phyloP scores from a whole-genome alignment of 2,329 filamentous ascomycete species.

The Dothideomycetes sp. region DNA sequence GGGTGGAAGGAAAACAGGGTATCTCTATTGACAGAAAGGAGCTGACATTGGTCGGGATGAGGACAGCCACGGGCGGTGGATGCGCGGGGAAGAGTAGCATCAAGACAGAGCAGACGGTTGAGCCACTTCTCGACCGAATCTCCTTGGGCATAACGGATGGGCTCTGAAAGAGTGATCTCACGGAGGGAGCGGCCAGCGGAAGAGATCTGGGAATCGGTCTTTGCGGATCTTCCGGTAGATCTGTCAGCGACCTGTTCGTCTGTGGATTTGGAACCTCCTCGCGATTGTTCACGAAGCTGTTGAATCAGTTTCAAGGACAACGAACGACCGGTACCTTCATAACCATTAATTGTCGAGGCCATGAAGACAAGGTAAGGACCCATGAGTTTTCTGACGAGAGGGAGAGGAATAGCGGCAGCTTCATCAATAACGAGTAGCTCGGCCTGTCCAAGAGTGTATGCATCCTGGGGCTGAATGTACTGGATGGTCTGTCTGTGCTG shows the following conservation, averaged over 20 bases:
- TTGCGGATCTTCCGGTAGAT: slow-evolving; percentile 63
- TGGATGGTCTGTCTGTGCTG: slow-evolving; percentile 96
- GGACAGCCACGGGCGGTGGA: slow-evolving; percentile 73
- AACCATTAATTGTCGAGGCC: slow-evolving; percentile 98
- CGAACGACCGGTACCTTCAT: slow-evolving; percentile 92
- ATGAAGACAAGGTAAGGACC: slow-evolving; percentile 97
- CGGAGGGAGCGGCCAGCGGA: slow-evolving; percentile 68
- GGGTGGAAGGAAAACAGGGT: slow-evolving; percentile 97
- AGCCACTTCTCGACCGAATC: slow-evolving; percentile 94
- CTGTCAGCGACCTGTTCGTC: slow-evolving; percentile 65
- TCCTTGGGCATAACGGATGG: slow-evolving; percentile 86
- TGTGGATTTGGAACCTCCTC: slow-evolving; percentile 50
- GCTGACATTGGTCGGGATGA: slow-evolving; percentile 82
- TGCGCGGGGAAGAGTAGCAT: slow-evolving; percentile 76
- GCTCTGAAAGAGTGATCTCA: slow-evolving; percentile 87
- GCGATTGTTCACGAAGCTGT: slow-evolving; percentile 87
- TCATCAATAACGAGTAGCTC: slow-evolving; percentile 96
- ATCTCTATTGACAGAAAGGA: slow-evolving; percentile 90
- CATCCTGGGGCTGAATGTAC: slow-evolving; percentile 94
- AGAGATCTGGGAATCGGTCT: slow-evolving; percentile 50
- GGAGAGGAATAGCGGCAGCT: slow-evolving; percentile 89
- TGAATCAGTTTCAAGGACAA: slow-evolving; percentile 95
- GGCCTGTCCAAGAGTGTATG: slow-evolving; percentile 88
- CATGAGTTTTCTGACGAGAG: slow-evolving; percentile 86
- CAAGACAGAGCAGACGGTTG: slow-evolving; percentile 85